Base-by-base conservation (phyloP, 129 eudicot genomes). In the Chrysanthemum seticuspe region DNA sequence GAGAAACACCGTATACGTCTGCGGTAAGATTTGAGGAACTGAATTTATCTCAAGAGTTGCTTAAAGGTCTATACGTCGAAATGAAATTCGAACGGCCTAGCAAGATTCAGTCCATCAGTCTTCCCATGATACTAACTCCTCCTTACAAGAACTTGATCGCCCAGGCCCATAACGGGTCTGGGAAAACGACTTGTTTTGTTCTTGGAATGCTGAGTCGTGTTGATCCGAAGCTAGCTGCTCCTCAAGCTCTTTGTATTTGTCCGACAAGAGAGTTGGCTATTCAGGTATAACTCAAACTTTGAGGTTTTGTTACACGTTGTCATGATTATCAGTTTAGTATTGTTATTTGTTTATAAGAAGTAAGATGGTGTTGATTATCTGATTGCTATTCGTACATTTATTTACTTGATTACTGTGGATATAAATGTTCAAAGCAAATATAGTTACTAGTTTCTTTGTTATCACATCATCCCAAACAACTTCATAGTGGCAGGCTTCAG, bases 31-130 rank as follows among this genome's bases (percentile, higher is more conserved):
- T 64, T 36, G 68, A 64, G 68, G 68, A 64, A 0, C 9, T 64
- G 52, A 64, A 64, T 64, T 4, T 64, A 40, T 64, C 68, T 34
- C 68, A 21, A 0, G 68, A 64, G 51, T 36, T 64, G 10, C 48
- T 64, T 18, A 64, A 64, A 15, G 68, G 68, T 5, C 44, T 64
- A 64, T 64, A 64, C 16, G 68, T 64, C 7, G 68, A 36, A 6
- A 64, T 64, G 68, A 64, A 64, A 18, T 64, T 64, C 44, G 68
- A 64, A 21, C n/a, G 68, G 3, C 68, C 68, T n/a, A 64, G 68
- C 44, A 64, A 64, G 50, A 64, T 64, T 14, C 68, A 64, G 44
- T 64, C 68, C 7, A 64, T 64, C 14, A 64, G 68, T 64, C 16
- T 64, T 18, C 68, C 68, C 13, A 64, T 64, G 68, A 64, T 64